phyloP scores from a whole-genome alignment of 768 basidiomycete genomes.

The Tylopilus plumbeoviolaceoides region DNA sequence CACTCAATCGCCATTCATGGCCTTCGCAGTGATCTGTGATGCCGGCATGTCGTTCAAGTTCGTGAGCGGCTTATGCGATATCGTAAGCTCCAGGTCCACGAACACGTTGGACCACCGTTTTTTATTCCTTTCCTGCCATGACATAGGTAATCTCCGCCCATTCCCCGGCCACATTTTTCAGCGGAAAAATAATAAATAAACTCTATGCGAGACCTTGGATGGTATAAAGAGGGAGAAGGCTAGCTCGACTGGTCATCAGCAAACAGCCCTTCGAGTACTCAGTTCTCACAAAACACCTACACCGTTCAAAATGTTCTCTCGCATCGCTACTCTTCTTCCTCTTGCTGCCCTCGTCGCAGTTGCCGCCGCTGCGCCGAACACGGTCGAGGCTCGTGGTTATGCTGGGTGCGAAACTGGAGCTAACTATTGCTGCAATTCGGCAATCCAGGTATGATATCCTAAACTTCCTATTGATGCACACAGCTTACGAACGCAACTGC shows the following conservation, averaged over 20 bases:
- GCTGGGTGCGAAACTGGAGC: constrained; percentile 7
- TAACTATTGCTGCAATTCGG: constrained; percentile 4
- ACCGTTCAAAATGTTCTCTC: no score
- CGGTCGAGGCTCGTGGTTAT: neutral
- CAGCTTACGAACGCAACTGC: no score
- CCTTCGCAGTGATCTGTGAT: no score
- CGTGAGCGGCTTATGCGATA: no score
- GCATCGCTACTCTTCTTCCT: no score
- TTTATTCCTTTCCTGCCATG: neutral
- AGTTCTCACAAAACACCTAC: no score
- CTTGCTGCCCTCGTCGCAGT: constrained; percentile 8
- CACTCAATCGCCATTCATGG: neutral
- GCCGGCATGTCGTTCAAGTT: no score
- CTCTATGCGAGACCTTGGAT: neutral
- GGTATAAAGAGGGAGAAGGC: neutral
- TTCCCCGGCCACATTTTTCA: neutral
- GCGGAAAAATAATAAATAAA: neutral
- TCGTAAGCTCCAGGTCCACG: neutral
- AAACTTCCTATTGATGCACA: no score
- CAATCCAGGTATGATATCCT: no score
- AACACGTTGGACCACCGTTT: neutral
- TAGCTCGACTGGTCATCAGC: no score
- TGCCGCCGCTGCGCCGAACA: constrained; percentile 6
- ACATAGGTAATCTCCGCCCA: neutral
- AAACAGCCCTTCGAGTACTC: no score